Conservation (phyloP, 306 rosid genomes). For the Casuarina cunninghamiana region DNA sequence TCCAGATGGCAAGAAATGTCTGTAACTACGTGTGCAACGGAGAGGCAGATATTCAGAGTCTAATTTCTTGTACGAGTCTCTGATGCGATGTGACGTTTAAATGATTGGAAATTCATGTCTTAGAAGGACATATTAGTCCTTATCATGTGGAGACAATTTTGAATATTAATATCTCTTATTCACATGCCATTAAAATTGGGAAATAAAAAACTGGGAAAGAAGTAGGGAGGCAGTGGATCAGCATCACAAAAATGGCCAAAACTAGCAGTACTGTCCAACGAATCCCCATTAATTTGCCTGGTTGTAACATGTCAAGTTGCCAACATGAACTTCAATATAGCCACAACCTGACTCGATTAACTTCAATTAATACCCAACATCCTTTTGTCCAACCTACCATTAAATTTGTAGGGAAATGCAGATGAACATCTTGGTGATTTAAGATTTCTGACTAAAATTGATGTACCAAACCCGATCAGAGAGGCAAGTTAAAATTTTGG, state of each 20-base stretch:
- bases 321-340: neutral
- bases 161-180: neutral
- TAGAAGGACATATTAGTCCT: neutral
- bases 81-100: neutral
- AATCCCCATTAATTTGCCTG: neutral
- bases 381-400: too few species aligned
- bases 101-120: neutral
- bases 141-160: neutral
- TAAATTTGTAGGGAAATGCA: too few species aligned
- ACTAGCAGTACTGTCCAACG: neutral
- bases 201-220: neutral
- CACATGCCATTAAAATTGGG: neutral
- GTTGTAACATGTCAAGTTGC: neutral
- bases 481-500: too few species aligned
- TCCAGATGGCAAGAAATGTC: constrained; percentile 12
- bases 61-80: neutral
- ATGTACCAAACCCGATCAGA: too few species aligned
- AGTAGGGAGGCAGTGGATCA: too few species aligned
- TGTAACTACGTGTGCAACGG: constrained; percentile 7
- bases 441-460: too few species aligned
- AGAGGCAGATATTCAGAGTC: neutral
- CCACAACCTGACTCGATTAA: neutral
- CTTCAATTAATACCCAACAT: neutral
- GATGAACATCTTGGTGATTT: too few species aligned
- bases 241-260: neutral